These are phyloP conservation scores for Coniochaeta sp. DNA, from an alignment of 2,329 filamentous ascomycete genomes.

Conservation along the genomic window DNA sequence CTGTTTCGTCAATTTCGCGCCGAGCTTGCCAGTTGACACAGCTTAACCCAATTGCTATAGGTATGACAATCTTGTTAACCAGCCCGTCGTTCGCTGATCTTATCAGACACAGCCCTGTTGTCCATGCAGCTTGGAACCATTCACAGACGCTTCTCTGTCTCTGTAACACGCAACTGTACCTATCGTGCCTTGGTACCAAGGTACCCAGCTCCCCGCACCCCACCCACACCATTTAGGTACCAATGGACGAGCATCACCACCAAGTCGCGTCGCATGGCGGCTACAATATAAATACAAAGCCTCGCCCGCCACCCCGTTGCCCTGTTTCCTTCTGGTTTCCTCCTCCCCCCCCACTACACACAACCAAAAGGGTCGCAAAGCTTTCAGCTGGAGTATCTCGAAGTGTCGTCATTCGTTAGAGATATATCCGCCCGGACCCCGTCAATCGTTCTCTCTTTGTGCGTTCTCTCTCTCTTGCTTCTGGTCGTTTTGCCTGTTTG, in stretches of 20 bases:
- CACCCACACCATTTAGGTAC: slow-evolving; percentile 8
- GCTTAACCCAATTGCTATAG: background rate
- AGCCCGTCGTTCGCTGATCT: background rate
- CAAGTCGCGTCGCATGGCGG: slow-evolving; percentile 3
- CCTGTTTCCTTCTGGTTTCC: slow-evolving; percentile 35
- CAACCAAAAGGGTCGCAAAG: slow-evolving; percentile 53
- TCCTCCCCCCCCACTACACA: slow-evolving; percentile 46
- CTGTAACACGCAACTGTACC: background rate
- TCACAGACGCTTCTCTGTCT: background rate
- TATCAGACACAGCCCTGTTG: background rate
- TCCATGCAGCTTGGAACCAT: slow-evolving; percentile 1
- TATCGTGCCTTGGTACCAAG: slow-evolving; percentile 6
- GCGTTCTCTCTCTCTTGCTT: slow-evolving; percentile 24
- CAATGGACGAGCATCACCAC: slow-evolving; percentile 4
- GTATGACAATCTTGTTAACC: background rate
- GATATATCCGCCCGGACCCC: slow-evolving; percentile 47
- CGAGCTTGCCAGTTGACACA: background rate
- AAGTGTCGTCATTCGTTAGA: slow-evolving; percentile 31
- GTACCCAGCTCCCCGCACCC: slow-evolving; percentile 3
- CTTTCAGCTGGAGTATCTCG: slow-evolving; percentile 41
- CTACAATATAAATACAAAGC: slow-evolving; percentile 29
- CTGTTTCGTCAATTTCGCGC: background rate
- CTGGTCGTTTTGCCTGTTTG: slow-evolving; percentile 22
- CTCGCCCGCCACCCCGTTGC: slow-evolving; percentile 24
- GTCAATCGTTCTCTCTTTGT: slow-evolving; percentile 33